Percentiles rank a stretch among this genome's conserved stretches.
Conservation (phyloP, 805 yeast species). For the Barnettozyma sp. region DNA sequence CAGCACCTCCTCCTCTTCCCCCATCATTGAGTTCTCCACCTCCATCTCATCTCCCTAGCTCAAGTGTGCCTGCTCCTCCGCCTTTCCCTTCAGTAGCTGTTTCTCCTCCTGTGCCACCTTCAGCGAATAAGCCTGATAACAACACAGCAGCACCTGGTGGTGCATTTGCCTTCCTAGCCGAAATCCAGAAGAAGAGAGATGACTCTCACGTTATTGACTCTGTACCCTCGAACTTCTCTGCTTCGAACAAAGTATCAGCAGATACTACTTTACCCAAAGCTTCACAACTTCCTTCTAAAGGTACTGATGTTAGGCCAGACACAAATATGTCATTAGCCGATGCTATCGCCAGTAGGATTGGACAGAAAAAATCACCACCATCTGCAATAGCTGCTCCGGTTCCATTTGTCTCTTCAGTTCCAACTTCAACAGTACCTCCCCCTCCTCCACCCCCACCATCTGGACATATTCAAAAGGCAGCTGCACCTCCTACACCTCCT, state of each 20-base stretch:
- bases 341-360: constrained; percentile 6
- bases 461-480: constrained; percentile 22
- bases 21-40: too few species aligned
- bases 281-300: constrained; percentile 15
- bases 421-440: too few species aligned
- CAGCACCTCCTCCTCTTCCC: constrained; percentile 18
- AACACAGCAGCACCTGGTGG: constrained; percentile 40
- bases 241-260: constrained; percentile 10
- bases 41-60: too few species aligned
- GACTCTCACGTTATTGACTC: constrained; percentile 44
- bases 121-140: constrained; percentile 14
- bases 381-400: constrained; percentile 24
- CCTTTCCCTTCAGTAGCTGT: too few species aligned
- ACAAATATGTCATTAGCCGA: constrained; percentile 10
- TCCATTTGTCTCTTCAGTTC: constrained; percentile 10
- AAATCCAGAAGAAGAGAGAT: constrained; percentile 49
- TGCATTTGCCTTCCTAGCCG: constrained; percentile 50
- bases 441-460: constrained; percentile 11
- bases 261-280: constrained; percentile 21
- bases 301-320: constrained; percentile 9
- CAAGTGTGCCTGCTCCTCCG: too few species aligned
- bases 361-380: constrained; percentile 13
- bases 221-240: constrained; percentile 17
- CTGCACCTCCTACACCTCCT: constrained; percentile 18
- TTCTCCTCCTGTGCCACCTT: constrained; percentile 2